phyloP scores from a whole-genome alignment of 306 rosid genomes.

The Mimosa pudica region DNA sequence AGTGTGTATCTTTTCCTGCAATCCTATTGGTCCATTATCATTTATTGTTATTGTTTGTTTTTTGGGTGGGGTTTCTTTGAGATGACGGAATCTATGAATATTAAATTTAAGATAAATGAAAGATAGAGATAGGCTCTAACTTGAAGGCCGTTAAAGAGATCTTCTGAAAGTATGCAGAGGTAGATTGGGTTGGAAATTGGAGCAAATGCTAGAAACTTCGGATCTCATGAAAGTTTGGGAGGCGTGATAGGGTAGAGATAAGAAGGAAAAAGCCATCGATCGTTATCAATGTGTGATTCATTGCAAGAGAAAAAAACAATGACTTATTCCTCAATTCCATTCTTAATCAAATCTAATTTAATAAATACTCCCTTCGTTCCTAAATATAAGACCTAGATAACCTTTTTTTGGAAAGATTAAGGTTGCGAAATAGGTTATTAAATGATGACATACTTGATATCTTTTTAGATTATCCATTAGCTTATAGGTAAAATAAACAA shows the following conservation, averaged over 20 bases:
- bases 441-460: no score
- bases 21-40: conserved; percentile 41
- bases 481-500: no score
- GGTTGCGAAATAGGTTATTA: no score
- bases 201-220: not conserved
- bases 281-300: not conserved
- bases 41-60: not conserved
- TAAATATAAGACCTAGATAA: no score
- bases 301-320: not conserved
- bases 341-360: not conserved
- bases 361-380: no score
- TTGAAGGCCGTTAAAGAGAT: not conserved
- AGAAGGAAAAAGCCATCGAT: not conserved
- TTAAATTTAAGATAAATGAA: not conserved
- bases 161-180: not conserved
- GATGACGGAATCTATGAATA: not conserved
- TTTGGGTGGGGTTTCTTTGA: not conserved
- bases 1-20: conserved; percentile 56
- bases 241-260: not conserved
- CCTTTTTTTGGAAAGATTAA: no score
- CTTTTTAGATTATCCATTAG: no score
- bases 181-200: not conserved
- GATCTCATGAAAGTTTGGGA: not conserved
- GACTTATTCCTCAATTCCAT: not conserved
- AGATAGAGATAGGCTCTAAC: not conserved